Evolutionary conservation across 129 eudicot genomes (phyloP).

Genomic region (Lonicera japonica): DNA sequence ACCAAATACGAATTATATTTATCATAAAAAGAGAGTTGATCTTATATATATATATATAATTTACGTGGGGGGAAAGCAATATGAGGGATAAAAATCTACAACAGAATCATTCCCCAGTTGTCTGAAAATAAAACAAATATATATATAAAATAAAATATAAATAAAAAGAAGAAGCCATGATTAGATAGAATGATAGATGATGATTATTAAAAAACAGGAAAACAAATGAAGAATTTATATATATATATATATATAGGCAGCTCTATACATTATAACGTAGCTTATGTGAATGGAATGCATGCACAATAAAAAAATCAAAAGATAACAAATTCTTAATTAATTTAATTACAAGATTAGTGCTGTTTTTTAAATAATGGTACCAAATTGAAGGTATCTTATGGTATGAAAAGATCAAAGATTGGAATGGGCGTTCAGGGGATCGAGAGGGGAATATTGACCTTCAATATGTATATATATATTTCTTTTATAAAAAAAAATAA

Average conservation of each 20-base stretch:
- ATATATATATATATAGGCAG: too few relatives aligned
- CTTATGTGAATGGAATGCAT: constrained; percentile 17
- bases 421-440: not conserved
- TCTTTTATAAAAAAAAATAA: too few relatives aligned
- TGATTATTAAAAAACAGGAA: too few relatives aligned
- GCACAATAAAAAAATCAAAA: not conserved
- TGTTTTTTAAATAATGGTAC: too few relatives aligned
- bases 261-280: not conserved
- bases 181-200: too few relatives aligned
- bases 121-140: not conserved
- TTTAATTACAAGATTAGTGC: too few relatives aligned
- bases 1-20: not conserved
- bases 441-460: constrained; percentile 27
- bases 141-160: not conserved
- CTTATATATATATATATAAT: too few relatives aligned
- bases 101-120: constrained; percentile 30
- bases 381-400: too few relatives aligned
- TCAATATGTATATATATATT: constrained; percentile 4
- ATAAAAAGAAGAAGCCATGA: not conserved
- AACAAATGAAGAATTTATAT: too few relatives aligned
- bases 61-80: constrained; percentile 53
- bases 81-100: constrained; percentile 37
- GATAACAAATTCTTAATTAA: too few relatives aligned
- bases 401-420: too few relatives aligned
- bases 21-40: too few relatives aligned